Evolutionary conservation across 2,329 filamentous ascomycete genomes (phyloP).

Genomic region (Colletotrichum lupini): DNA sequence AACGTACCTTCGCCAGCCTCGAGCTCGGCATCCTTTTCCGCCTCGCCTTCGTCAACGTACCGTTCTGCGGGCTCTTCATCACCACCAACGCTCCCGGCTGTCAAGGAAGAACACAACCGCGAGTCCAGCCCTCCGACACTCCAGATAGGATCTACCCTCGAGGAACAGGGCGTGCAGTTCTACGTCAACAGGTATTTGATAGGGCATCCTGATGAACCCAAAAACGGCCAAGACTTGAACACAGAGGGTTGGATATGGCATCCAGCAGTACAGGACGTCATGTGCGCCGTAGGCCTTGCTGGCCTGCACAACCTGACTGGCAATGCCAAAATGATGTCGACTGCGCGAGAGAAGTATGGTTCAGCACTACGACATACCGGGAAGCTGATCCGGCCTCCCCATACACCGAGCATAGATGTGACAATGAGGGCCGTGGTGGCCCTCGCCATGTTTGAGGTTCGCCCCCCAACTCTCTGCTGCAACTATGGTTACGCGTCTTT

Average conservation of each 20-base stretch:
- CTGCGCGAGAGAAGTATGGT: constrained; percentile 65
- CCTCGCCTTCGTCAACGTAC: constrained; percentile 37
- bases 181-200: constrained; percentile 63
- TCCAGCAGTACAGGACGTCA: constrained; percentile 57
- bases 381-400: constrained; percentile 49
- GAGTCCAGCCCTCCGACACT: constrained; percentile 35
- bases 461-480: constrained; percentile 15
- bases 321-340: constrained; percentile 55
- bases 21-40: constrained; percentile 36
- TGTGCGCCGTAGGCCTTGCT: constrained; percentile 68
- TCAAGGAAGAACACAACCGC: constrained; percentile 18
- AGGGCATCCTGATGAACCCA: constrained; percentile 62
- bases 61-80: constrained; percentile 17
- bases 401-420: constrained; percentile 51
- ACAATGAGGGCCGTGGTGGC: constrained; percentile 65
- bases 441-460: constrained; percentile 71
- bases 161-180: constrained; percentile 62
- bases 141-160: constrained; percentile 53
- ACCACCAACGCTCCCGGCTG: constrained; percentile 21
- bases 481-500: background rate
- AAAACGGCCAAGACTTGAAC: constrained; percentile 49
- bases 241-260: constrained; percentile 50
- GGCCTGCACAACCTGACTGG: constrained; percentile 65
- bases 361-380: constrained; percentile 61
- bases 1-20: background rate